Base-by-base conservation (phyloP, 1,284 basidiomycete species). In the Hymenochaete sp. region DNA sequence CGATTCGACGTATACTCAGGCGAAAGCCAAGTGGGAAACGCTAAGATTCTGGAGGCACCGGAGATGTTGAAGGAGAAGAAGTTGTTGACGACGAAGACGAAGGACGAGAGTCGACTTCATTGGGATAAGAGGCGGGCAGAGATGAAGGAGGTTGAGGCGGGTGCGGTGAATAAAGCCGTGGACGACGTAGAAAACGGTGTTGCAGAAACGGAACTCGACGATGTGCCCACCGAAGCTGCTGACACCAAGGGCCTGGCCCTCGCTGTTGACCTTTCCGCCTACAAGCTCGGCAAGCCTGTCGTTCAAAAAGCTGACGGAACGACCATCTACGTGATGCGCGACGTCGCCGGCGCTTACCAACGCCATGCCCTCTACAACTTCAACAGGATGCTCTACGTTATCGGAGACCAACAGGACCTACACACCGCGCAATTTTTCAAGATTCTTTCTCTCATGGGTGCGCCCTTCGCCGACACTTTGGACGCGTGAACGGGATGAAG, bases 301-400 rank as follows among this genome's bases (percentile, higher is more conserved):
- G 73, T 98, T 47, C 72, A 87, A 57, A 97, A 98, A 71, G 82
- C 82, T 58, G 95, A 98, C 58, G 95, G 95, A 19, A 97, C 95
- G 4, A 90, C 90, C 0, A 93, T 98, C 55, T 99, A 99, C 67
- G 81, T 98, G 52, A 97, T 93, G n/a, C 89, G 95, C 52, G 95
- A 99, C 66, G 91, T 98, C 52, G 95, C 84, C 37, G 95, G 84
- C 37, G 93, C 93, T 0, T 83, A 87, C 55, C 88, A 98, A 68
- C 87, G 95, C 54, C 92, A 83, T 68, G 82, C 90, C 55, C 82
- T 87, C 61, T 92, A 92, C 73, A 77, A 86, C 49, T 96, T 97
- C 56, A 93, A 98, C 77, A 97, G 97, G 71, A 95, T 97, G 88
- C 87, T 98, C 60, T 95, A 95, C 66, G 92, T 97, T 59, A 80